These are phyloP conservation scores for Russula lepida DNA, from an alignment of 768 basidiomycete species.

Conservation along the genomic window DNA sequence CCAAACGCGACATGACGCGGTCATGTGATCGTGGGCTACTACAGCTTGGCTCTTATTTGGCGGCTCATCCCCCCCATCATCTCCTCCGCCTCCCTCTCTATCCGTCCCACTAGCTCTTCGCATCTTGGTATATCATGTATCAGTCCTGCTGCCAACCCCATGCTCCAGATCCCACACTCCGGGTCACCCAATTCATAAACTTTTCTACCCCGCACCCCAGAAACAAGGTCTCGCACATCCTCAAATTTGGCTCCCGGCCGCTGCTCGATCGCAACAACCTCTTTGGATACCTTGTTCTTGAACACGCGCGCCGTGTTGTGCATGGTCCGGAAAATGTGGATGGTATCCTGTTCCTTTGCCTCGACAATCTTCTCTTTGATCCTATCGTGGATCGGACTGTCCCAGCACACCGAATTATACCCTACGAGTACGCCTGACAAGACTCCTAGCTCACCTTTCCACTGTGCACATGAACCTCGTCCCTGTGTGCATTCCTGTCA, in stretches of 20 bases:
- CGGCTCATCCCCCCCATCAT: conserved; percentile 38
- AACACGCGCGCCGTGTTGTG: conserved; percentile 78
- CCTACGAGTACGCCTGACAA: neutral
- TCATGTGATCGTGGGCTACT: conserved; percentile 13
- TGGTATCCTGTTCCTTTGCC: conserved; percentile 73
- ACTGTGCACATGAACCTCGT: conserved; percentile 91
- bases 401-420: neutral
- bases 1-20: conserved; percentile 4
- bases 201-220: conserved; percentile 55
- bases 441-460: conserved; percentile 46
- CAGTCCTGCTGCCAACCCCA: conserved; percentile 55
- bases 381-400: conserved; percentile 74
- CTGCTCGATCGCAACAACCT: conserved; percentile 79
- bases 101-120: conserved; percentile 52
- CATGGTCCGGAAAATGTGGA: conserved; percentile 86
- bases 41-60: conserved; percentile 26
- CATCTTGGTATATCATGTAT: conserved; percentile 84
- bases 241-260: conserved; percentile 82
- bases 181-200: conserved; percentile 82
- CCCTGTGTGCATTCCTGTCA: conserved; percentile 26
- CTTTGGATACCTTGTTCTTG: conserved; percentile 74
- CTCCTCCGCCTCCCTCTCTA: conserved; percentile 71
- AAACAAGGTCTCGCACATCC: conserved; percentile 70
- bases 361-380: conserved; percentile 87
- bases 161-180: conserved; percentile 83